phyloP scores from a whole-genome alignment of 1,139 yeast genomes.

The Hansenula anomala region DNA sequence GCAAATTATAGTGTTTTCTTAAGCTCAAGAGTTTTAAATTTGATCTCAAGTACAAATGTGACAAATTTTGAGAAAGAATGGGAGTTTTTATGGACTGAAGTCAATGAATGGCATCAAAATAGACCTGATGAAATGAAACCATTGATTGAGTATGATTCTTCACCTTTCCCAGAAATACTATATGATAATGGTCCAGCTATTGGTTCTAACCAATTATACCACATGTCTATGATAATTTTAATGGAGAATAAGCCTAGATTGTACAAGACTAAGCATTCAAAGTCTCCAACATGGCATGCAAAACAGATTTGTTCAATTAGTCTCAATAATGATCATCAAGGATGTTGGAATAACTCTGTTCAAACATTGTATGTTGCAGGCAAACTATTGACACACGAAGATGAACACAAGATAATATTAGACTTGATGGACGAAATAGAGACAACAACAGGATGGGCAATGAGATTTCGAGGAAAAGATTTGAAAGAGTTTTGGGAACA shows the following conservation, averaged over 20 bases:
- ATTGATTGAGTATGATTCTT: constrained; percentile 23
- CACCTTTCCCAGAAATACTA: constrained; percentile 34
- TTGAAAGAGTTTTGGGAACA: constrained; percentile 29
- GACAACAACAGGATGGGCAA: constrained; percentile 36
- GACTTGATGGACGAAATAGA: constrained; percentile 30
- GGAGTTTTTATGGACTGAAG: constrained; percentile 32
- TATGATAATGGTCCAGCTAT: constrained; percentile 35
- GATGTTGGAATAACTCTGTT: constrained; percentile 36
- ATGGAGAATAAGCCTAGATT: constrained; percentile 35
- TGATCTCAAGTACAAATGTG: constrained; percentile 21
- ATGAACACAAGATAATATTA: constrained; percentile 32
- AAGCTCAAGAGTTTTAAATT: constrained; percentile 31
- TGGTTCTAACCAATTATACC: constrained; percentile 35
- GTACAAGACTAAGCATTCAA: constrained; percentile 19
- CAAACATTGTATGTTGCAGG: constrained; percentile 40
- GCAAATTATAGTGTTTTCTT: constrained; percentile 36
- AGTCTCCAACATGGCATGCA: constrained; percentile 37
- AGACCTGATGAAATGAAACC: constrained; percentile 31
- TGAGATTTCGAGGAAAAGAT: constrained; percentile 32
- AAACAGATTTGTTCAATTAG: constrained; percentile 36
- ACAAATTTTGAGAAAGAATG: constrained; percentile 30
- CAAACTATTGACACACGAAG: constrained; percentile 32
- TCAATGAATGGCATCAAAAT: constrained; percentile 31
- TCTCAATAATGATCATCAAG: constrained; percentile 32
- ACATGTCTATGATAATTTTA: constrained; percentile 35